A percentile compares a stretch with the other conserved stretches of the same genome.
Evolutionary conservation across 2,329 filamentous ascomycete species (phyloP).

Genomic region (Clathrospora elynae): DNA sequence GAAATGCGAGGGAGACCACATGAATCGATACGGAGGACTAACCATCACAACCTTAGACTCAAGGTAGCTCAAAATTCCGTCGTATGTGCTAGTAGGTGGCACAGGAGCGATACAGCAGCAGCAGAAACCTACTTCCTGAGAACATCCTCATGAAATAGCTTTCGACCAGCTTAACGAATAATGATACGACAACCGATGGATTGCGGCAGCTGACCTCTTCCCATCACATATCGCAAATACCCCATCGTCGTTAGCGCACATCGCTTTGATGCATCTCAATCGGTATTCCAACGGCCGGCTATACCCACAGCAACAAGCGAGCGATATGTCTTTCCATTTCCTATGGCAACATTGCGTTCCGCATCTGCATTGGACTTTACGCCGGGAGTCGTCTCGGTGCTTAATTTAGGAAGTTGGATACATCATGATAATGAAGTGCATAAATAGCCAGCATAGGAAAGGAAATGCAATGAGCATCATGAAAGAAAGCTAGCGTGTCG

Average conservation of each 20-base stretch:
- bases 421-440: constrained; percentile 2
- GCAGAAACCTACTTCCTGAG: constrained; percentile 5
- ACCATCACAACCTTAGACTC: no score
- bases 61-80: no score
- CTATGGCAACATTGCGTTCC: constrained; percentile 1
- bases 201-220: neutral
- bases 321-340: constrained; percentile 8
- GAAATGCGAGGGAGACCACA: constrained; percentile 9
- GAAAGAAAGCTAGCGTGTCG: constrained; percentile 1
- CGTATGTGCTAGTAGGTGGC: no score
- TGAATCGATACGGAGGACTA: neutral
- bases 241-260: constrained; percentile 1
- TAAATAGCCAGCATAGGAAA: neutral
- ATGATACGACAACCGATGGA: constrained; percentile 10
- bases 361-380: constrained; percentile 3
- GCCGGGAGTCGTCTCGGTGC: neutral
- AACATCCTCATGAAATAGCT: constrained; percentile 20
- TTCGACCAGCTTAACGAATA: constrained; percentile 23
- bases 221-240: neutral
- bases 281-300: neutral
- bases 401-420: constrained; percentile 11
- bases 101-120: neutral
- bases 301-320: constrained; percentile 1
- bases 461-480: neutral
- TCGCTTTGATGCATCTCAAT: constrained; percentile 1